Evolutionary conservation across 1,139 yeast genomes (phyloP), one percentile per base, ranked within the genome.

Genomic region (Sugiyamaella pinicola): DNA sequence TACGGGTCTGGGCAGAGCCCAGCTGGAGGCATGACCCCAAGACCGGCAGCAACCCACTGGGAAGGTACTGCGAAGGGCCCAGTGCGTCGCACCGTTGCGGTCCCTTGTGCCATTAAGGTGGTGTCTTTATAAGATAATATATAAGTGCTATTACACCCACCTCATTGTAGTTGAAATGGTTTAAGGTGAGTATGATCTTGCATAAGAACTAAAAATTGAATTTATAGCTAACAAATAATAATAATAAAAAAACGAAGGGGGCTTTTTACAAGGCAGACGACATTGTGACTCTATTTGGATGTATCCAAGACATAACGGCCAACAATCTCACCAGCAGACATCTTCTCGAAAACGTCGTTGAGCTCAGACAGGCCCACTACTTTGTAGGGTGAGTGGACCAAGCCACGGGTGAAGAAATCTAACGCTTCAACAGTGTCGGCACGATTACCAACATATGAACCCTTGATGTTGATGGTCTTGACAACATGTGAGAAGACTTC

Each of bases 381-480:
- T 74, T 79, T 80, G 72, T 83, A 81, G 61, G 89, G 86, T 60
- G 87, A 78, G 64, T 76, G 74, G 68, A 85, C 84, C 67, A 80
- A 75, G 58, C 93, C 93, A 63, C 87, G 78, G 56, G 76, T 61
- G 70, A 82, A 84, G 77, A 85, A 85, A 64, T 84, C 87, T 61
- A 85, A 72, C 56, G 93, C 91, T 72, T 85, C 93, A 63, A 83
- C 80, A 55, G 89, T 77, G 70, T 86, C 93, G 56, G 84, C 84
- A 71, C 91, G 82, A 78, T 84, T 85, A 61, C 93, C 93, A 57
- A 86, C 93, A 67, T 84, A 84, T 49, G 91, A 84, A 60, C 91
- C 93, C 67, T 76, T 80, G 66, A 85, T 82, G 68, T 74, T 75
- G 65, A 84, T 74, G 48, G 87, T 79, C 70, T 78, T 83, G 63